phyloP scores from a whole-genome alignment of 108 stramenopile species.

The Poteriospumella lacustris region DNA sequence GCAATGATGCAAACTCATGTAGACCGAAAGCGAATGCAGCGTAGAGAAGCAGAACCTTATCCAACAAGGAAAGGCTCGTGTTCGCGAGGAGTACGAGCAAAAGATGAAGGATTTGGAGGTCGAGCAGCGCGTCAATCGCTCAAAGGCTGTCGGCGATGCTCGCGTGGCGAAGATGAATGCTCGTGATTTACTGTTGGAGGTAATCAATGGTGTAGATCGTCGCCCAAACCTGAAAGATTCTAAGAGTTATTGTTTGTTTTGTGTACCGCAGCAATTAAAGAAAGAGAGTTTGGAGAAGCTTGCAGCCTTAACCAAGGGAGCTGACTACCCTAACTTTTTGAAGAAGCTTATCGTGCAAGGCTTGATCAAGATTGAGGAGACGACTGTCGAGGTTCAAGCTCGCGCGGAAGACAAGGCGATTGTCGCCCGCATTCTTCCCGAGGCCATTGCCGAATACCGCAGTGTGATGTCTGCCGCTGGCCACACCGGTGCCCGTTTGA shows the following conservation, averaged over 20 bases:
- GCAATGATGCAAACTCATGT: slow-evolving; percentile 79
- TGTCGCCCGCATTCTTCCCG: slow-evolving; percentile 67
- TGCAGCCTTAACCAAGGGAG: slow-evolving; percentile 68
- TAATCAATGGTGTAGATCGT: slow-evolving; percentile 46
- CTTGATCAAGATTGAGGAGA: slow-evolving; percentile 97
- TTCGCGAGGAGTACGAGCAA: slow-evolving; percentile 92
- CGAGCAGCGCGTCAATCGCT: slow-evolving; percentile 53
- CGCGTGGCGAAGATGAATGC: slow-evolving; percentile 95
- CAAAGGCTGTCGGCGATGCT: slow-evolving; percentile 84
- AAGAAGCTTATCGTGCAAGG: slow-evolving; percentile 94
- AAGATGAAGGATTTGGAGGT: slow-evolving; percentile 80
- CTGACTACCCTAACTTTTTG: slow-evolving; percentile 83
- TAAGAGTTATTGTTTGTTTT: not conserved
- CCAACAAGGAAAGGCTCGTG: slow-evolving; percentile 90
- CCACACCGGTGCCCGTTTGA: slow-evolving; percentile 62
- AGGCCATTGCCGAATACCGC: slow-evolving; percentile 78
- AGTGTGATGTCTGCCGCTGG: slow-evolving; percentile 79
- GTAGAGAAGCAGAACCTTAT: slow-evolving; percentile 98
- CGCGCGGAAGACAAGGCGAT: slow-evolving; percentile 76
- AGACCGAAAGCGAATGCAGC: slow-evolving; percentile 91
- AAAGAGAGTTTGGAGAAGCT: slow-evolving; percentile 50
- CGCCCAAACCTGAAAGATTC: slow-evolving; percentile 20
- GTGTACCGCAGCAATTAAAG: slow-evolving; percentile 9
- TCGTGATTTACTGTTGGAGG: slow-evolving; percentile 81
- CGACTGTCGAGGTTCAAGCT: slow-evolving; percentile 74